A percentile compares a stretch with the other conserved stretches of the same genome.
Conservation (phyloP, 2,329 filamentous ascomycete species). For the Venturia nashicola region DNA sequence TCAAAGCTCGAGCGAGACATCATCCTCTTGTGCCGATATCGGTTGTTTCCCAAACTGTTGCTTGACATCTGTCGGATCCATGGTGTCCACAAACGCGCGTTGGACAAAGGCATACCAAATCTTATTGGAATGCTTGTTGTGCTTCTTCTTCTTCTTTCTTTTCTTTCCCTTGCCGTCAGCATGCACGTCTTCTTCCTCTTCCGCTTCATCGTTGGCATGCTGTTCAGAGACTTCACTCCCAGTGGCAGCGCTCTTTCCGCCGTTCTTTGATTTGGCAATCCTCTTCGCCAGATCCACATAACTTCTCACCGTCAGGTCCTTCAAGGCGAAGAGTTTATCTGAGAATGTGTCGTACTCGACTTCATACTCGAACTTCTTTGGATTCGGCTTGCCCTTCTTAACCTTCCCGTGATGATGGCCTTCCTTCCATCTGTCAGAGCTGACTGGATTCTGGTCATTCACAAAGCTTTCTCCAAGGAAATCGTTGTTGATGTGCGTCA, state of each 20-base stretch:
- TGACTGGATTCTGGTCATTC: slow-evolving; percentile 15
- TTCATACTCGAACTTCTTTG: slow-evolving; percentile 58
- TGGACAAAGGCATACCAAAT: slow-evolving; percentile 67
- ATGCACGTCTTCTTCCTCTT: slow-evolving; percentile 15
- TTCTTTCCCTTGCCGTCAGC: slow-evolving; percentile 30
- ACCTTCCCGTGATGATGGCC: slow-evolving; percentile 46
- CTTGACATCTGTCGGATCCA: slow-evolving; percentile 52
- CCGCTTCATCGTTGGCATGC: slow-evolving; percentile 15
- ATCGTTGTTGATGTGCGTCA: slow-evolving; percentile 80
- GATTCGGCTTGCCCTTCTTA: slow-evolving; percentile 38
- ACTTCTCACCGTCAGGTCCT: slow-evolving; percentile 74
- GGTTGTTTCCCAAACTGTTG: slow-evolving; percentile 20
- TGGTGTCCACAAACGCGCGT: slow-evolving; percentile 68
- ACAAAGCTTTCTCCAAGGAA: slow-evolving; percentile 21
- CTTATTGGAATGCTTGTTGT: slow-evolving; percentile 39
- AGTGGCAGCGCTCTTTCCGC: not conserved
- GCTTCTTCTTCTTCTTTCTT: slow-evolving; percentile 34
- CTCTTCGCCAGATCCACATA: slow-evolving; percentile 67
- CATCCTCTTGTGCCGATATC: not conserved
- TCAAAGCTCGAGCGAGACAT: not conserved
- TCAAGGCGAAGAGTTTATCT: slow-evolving; percentile 61
- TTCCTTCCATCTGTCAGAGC: slow-evolving; percentile 43
- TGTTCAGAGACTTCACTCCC: not conserved
- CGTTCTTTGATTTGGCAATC: slow-evolving; percentile 43
- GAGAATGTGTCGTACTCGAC: slow-evolving; percentile 77